A percentile compares a stretch with the other conserved stretches of the same genome.
These are phyloP conservation scores for Sarocladiaceae sp. DNA, from an alignment of 2,329 filamentous ascomycete genomes.

Conservation along the genomic window DNA sequence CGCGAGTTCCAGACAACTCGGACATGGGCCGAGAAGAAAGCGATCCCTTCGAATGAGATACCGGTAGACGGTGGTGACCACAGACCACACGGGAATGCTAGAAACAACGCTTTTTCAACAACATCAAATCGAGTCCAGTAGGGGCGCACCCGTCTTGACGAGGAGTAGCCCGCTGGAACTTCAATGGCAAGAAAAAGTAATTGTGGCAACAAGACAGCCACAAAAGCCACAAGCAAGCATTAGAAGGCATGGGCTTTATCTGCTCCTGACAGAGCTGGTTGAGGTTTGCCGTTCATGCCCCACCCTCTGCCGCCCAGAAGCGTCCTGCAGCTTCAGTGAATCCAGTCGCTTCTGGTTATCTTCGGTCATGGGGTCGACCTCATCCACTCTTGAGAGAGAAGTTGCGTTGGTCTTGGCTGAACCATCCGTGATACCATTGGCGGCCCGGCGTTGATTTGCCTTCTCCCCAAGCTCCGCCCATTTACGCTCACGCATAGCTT, in stretches of 20 bases:
- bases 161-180: too few species aligned
- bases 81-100: constrained; percentile 4
- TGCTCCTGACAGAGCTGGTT: constrained; percentile 46
- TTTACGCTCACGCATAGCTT: constrained; percentile 74
- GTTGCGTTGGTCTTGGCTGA: constrained; percentile 31
- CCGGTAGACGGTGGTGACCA: neutral
- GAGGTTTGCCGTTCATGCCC: constrained; percentile 56
- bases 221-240: neutral
- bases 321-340: constrained; percentile 84
- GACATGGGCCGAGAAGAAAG: too few species aligned
- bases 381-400: constrained; percentile 54
- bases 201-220: neutral
- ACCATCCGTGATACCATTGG: constrained; percentile 25
- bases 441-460: constrained; percentile 60
- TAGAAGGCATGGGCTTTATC: constrained; percentile 24
- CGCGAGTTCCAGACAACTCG: too few species aligned
- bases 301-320: constrained; percentile 48
- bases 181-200: neutral
- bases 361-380: constrained; percentile 71
- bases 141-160: too few species aligned
- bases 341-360: constrained; percentile 84
- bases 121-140: neutral
- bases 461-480: constrained; percentile 84
- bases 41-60: neutral
- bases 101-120: constrained; percentile 9